Evolutionary conservation across 306 rosid genomes (phyloP), one percentile per base, ranked within the genome.

Genomic region (Dryas drummondii): DNA sequence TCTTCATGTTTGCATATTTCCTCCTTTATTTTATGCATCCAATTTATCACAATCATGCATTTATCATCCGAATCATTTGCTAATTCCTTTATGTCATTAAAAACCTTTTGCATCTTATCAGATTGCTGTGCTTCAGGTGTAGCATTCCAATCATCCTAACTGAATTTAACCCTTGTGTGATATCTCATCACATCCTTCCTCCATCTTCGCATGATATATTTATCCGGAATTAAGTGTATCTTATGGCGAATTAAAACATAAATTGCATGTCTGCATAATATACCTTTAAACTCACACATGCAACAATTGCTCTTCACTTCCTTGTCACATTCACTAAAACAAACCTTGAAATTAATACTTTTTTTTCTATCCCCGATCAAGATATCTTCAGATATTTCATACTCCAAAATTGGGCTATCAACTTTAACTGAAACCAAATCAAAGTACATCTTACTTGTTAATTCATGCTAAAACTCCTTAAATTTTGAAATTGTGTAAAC

Each of bases 401-500:
- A 19, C 22, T 19, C 22, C 22, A 75, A 5, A 7, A 19, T 41
- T 7, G 10, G 40, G 4, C 13, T 6, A 9, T 9, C 7, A 10
- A 5, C 40, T 46, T 15, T 6, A 48, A 3, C 15, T 2, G 11
- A 32, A 15, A 50, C 3, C 4, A 73, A 10, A 11, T 53, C 47
- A 32, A 8, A 52, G 41, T 53, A 57, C 14, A 52, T 26, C 7
- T 54, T 71, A 4, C 75, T 54, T 17, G 27, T 10, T 53, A 70
- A 17, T 5, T 52, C 74, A 1, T 51, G 6, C 15, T 70, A 45
- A 2, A 74, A 62, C 27, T 73, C 60, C 8, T 49, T 60, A 37
- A 47, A 60, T n/a, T 61, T 73, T 5, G 42, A 4, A 46, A 16
- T 46, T 14, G 65, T 73, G 19, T 73, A 79, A 26, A 55, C 10